Evolutionary conservation across 2,329 filamentous ascomycete genomes (phyloP).

Genomic region (Colletotrichum higginsianum): DNA sequence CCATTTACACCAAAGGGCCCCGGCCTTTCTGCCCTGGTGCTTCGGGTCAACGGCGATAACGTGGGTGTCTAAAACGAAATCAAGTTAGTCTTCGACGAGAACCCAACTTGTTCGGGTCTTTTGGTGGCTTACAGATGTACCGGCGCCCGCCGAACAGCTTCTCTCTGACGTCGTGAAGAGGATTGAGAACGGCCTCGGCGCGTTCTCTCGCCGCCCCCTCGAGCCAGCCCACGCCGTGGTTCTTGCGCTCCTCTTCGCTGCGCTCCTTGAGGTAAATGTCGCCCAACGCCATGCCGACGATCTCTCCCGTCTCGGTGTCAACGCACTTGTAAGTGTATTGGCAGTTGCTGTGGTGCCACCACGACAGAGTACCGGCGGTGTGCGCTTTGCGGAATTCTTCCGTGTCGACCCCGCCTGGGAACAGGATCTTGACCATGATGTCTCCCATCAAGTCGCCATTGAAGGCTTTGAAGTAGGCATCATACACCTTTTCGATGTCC

Average conservation of each 20-base stretch:
- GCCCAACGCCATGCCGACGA: constrained; percentile 63
- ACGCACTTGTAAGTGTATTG: constrained; percentile 65
- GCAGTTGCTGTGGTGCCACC: constrained; percentile 54
- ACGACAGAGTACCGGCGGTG: constrained; percentile 56
- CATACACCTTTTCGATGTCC: constrained; percentile 62
- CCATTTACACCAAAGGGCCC: constrained; percentile 58
- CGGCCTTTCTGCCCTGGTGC: constrained; percentile 59
- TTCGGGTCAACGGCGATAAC: constrained; percentile 61
- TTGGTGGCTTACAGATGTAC: constrained; percentile 57
- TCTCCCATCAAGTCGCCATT: constrained; percentile 54
- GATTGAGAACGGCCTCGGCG: constrained; percentile 59
- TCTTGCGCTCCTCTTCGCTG: constrained; percentile 58
- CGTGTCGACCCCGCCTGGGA: constrained; percentile 52
- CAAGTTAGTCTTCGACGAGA: constrained; percentile 4
- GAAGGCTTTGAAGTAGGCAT: constrained; percentile 64
- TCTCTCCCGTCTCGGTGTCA: constrained; percentile 58
- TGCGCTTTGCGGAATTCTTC: constrained; percentile 60
- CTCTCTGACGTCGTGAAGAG: constrained; percentile 59
- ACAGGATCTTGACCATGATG: constrained; percentile 59
- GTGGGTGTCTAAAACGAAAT: constrained; percentile 52
- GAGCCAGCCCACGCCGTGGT: constrained; percentile 62
- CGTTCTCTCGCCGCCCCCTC: constrained; percentile 59
- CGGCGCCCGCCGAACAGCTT: constrained; percentile 56
- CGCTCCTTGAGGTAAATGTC: constrained; percentile 58
- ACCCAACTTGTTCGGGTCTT: not conserved